phyloP scores from a whole-genome alignment of 148 eudicot genomes.

The Dysphania ambrosioides region DNA sequence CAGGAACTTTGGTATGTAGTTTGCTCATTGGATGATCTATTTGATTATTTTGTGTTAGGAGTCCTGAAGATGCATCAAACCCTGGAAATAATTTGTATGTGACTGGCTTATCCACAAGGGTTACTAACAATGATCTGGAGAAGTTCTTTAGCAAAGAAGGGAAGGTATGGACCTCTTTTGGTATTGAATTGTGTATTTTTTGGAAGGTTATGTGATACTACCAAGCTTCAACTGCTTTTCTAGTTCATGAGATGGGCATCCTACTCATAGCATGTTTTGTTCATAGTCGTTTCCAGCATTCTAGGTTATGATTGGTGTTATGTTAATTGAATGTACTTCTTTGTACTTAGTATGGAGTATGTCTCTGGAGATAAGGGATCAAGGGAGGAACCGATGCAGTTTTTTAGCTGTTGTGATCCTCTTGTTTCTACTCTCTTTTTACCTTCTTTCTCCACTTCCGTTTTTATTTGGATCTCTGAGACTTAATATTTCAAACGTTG shows the following conservation, averaged over 20 bases:
- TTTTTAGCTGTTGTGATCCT: background rate
- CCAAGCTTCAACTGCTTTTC: background rate
- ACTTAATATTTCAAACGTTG: too few species aligned
- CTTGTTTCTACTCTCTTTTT: too few species aligned
- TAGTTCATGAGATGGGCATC: background rate
- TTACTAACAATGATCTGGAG: constrained; percentile 54
- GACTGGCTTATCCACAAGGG: constrained; percentile 71
- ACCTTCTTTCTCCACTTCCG: too few species aligned
- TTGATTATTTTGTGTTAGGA: constrained; percentile 39
- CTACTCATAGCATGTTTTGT: background rate
- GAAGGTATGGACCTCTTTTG: constrained; percentile 41
- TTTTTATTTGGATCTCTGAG: too few species aligned
- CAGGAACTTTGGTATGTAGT: background rate
- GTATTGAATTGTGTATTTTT: background rate
- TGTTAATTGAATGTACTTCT: too few species aligned
- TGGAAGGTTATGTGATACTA: background rate
- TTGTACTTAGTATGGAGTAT: too few species aligned
- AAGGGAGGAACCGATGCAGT: background rate
- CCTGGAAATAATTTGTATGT: constrained; percentile 73
- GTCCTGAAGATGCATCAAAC: constrained; percentile 43
- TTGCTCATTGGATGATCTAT: constrained; percentile 4
- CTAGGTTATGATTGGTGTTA: background rate
- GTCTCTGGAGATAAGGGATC: background rate
- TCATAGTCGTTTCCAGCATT: background rate
- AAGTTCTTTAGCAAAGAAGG: constrained; percentile 58